A percentile compares a stretch with the other conserved stretches of the same genome.
phyloP scores from a whole-genome alignment of 1,284 basidiomycete genomes.

The Inonotus obliquus region DNA sequence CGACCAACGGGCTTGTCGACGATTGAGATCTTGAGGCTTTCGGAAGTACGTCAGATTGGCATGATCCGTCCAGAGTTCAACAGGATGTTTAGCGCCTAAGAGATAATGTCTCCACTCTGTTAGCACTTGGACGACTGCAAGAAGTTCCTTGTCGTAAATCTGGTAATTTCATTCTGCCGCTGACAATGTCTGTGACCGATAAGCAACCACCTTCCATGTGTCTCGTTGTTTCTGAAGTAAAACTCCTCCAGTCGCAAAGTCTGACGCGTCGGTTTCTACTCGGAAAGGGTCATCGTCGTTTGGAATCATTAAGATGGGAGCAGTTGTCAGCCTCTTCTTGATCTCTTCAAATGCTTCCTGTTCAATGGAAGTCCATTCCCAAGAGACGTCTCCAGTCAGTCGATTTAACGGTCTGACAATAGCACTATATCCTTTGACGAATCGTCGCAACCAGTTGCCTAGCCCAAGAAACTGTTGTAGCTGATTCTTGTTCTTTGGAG shows the following conservation, averaged over 20 bases:
- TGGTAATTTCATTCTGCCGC: conserved; percentile 32
- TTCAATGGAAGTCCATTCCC: background rate
- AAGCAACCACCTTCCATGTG: conserved; percentile 15
- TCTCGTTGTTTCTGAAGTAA: background rate
- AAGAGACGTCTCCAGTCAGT: background rate
- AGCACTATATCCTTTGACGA: conserved; percentile 12
- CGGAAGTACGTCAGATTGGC: background rate
- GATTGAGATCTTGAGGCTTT: background rate
- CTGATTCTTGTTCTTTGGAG: conserved; percentile 19
- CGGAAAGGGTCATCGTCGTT: background rate
- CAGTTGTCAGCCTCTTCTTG: background rate
- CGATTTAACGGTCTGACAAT: background rate
- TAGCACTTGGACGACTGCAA: conserved; percentile 26
- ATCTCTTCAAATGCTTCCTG: background rate
- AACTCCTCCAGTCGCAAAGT: background rate
- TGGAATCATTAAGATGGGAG: background rate
- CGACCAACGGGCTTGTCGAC: background rate
- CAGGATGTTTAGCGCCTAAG: background rate
- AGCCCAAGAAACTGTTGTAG: conserved; percentile 23
- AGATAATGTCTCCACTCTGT: conserved; percentile 4
- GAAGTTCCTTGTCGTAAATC: conserved; percentile 36
- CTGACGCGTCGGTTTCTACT: background rate
- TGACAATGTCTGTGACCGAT: conserved; percentile 24
- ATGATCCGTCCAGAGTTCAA: background rate
- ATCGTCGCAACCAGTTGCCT: conserved; percentile 22